Evolutionary conservation across 169 alveolate genomes (phyloP), one percentile per base, ranked within the genome.

Genomic region (Cryptosporidium sp.): DNA sequence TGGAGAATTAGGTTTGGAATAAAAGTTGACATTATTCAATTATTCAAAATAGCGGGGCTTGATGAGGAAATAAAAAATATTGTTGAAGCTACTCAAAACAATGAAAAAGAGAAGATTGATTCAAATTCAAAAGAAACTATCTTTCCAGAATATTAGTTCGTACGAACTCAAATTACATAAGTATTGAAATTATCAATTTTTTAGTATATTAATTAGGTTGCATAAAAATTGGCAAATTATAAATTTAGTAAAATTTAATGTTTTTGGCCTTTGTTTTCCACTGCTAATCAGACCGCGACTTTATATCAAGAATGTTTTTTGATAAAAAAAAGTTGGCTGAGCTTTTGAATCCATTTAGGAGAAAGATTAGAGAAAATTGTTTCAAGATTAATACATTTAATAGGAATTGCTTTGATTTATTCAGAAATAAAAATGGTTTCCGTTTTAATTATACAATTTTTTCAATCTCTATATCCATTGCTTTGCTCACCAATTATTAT

Each of bases 1-100:
- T 80, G 89, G 89, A 43, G 26, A 65, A 43, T 45, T 59, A 80
- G 75, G 62, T 80, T 80, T 59, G 75, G 80, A n/a, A 41, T 80
- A 26, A 69, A 80, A 18, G 75, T 48, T 43, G 89, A 80, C 62
- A 50, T 80, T 29, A 41, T 80, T 16, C 33, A 59, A 59, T 67
- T 80, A 14, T 37, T 80, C 18, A 39, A 45, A 39, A 29, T 80
- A 8, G 89, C 89, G 16, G 89, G 75, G 0, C 89, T 80, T 39
- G 18, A 29, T 26, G 75, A 80, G 50, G 67, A 80, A 4, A 43
- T 61, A 14, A 67, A 67, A 31, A 33, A 39, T 67, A 18, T 67
- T 37, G 29, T 67, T 3, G 51, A 67, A 37, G 51, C 73, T 10
- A 67, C 51, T 67, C 31, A 67, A 1, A n/a, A 55, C 6, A 26